Percentiles rank a stretch among this genome's conserved stretches.
These are phyloP conservation scores for Cercospora sp. DNA, from an alignment of 2,329 filamentous ascomycete genomes.

Conservation along the genomic window DNA sequence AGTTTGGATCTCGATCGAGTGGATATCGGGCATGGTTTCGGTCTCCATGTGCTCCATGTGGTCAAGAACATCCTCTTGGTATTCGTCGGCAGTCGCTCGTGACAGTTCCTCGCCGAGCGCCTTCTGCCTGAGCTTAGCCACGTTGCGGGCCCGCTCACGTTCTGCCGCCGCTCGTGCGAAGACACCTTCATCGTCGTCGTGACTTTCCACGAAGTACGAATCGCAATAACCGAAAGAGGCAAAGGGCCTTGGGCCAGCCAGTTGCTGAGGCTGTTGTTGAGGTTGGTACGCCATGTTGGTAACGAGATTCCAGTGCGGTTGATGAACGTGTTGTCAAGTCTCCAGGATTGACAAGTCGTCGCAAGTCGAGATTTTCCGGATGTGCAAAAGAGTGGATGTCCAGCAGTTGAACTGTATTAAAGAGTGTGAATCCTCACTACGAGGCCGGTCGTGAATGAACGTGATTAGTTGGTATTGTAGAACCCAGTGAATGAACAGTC, in stretches of 20 bases:
- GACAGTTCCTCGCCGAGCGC: conserved; percentile 88
- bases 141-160: conserved; percentile 73
- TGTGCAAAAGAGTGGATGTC: conserved; percentile 47
- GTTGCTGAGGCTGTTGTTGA: conserved; percentile 26
- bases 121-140: conserved; percentile 81
- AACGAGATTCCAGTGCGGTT: conserved; percentile 35
- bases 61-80: conserved; percentile 88
- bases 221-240: conserved; percentile 64
- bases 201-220: conserved; percentile 66
- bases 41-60: conserved; percentile 97
- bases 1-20: conserved; percentile 97
- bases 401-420: conserved; percentile 45
- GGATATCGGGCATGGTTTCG: conserved; percentile 91
- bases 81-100: conserved; percentile 79
- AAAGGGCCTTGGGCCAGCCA: conserved; percentile 43
- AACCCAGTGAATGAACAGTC: conserved; percentile 46
- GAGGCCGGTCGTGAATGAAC: conserved; percentile 51
- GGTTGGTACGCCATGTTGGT: conserved; percentile 57
- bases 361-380: conserved; percentile 24
- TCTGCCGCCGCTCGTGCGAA: conserved; percentile 62
- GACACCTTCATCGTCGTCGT: conserved; percentile 55
- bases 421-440: conserved; percentile 53
- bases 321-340: conserved; percentile 48
- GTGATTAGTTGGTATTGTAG: conserved; percentile 57
- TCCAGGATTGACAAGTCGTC: conserved; percentile 46